These are phyloP conservation scores for Scenedesmus sp. DNA, from an alignment of 163 green algal species.

Conservation along the genomic window DNA sequence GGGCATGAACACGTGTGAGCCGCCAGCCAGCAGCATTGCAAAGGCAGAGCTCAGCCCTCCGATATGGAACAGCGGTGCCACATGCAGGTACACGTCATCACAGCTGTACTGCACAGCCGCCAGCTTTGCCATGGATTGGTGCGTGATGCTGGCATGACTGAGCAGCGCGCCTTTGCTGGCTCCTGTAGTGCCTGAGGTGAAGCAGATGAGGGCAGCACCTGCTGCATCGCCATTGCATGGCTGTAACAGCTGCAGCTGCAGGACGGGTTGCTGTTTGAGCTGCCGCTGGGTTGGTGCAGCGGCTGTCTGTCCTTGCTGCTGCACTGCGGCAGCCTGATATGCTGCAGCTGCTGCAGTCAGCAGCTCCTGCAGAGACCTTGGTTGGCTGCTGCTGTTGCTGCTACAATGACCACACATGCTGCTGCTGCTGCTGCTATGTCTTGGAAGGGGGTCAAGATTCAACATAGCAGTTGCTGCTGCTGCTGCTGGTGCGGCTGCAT, in stretches of 20 bases:
- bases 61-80: constrained; percentile 94
- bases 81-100: constrained; percentile 91
- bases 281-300: not conserved
- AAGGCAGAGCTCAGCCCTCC: constrained; percentile 88
- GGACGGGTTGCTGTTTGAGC: not conserved
- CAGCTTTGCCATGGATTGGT: constrained; percentile 88
- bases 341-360: not conserved
- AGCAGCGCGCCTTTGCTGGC: constrained; percentile 80
- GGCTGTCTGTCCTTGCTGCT: not conserved
- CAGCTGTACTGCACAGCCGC: constrained; percentile 76
- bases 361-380: not conserved
- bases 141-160: constrained; percentile 55
- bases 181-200: constrained; percentile 89
- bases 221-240: constrained; percentile 26
- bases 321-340: not conserved
- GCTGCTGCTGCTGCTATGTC: not conserved
- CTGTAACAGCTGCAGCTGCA: constrained; percentile 60
- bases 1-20: constrained; percentile 81
- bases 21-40: constrained; percentile 82
- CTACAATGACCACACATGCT: not conserved
- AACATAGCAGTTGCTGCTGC: not conserved
- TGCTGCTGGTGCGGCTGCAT: not conserved
- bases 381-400: constrained; percentile 18
- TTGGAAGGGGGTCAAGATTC: not conserved
- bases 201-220: constrained; percentile 79